A percentile compares a stretch with the other conserved stretches of the same genome.
Conservation (phyloP, 345 rosid genomes). For the Toxicodendron radicans region DNA sequence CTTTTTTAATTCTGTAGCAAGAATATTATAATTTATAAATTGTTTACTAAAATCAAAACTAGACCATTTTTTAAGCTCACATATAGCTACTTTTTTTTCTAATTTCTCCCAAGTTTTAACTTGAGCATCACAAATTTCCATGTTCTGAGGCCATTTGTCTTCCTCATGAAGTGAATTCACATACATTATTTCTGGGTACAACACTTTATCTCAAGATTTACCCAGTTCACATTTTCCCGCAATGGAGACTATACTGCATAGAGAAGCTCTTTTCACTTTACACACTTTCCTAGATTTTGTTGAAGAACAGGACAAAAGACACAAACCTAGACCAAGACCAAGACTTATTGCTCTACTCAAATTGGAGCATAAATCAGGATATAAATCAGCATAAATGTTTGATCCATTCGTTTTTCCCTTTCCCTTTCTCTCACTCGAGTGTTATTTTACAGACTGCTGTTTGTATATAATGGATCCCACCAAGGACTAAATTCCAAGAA, state of each 20-base stretch:
- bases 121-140: neutral
- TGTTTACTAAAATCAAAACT: too few relatives aligned
- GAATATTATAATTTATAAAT: neutral
- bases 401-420: neutral
- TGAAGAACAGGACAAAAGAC: slow-evolving; percentile 18
- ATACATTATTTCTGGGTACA: neutral
- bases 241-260: neutral
- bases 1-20: neutral
- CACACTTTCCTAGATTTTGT: slow-evolving; percentile 17
- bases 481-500: neutral
- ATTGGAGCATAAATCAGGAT: neutral
- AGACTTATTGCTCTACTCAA: neutral
- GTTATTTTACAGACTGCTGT: too few relatives aligned
- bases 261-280: neutral
- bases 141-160: slow-evolving; percentile 4
- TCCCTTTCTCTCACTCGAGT: too few relatives aligned
- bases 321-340: slow-evolving; percentile 13
- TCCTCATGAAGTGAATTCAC: neutral
- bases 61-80: too few relatives aligned
- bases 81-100: too few relatives aligned
- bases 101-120: too few relatives aligned
- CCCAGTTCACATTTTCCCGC: neutral
- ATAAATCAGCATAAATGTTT: neutral
- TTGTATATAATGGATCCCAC: neutral
- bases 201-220: neutral